phyloP scores from a whole-genome alignment of 164 flowering plant species.

The Piper betle region DNA sequence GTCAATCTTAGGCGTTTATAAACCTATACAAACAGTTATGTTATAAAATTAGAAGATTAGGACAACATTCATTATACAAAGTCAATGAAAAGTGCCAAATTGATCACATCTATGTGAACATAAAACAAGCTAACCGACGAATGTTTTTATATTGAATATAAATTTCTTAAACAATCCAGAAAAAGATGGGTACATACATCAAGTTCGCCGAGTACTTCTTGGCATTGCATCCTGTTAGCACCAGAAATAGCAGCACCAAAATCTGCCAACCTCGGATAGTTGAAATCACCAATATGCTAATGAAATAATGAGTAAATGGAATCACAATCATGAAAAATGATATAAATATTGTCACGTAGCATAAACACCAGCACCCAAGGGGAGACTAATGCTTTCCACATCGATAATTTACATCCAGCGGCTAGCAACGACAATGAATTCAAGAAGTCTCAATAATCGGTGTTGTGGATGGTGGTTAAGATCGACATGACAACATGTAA shows the following conservation, averaged over 20 bases:
- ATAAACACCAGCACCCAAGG: background rate
- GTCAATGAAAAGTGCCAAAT: too few species aligned
- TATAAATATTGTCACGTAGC: too few species aligned
- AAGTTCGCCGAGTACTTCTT: slow-evolving; percentile 88
- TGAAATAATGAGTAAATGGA: background rate
- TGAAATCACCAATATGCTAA: slow-evolving; percentile 97
- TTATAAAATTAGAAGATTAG: slow-evolving; percentile 3
- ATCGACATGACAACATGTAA: too few species aligned
- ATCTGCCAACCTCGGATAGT: slow-evolving; percentile 84
- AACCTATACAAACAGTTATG: slow-evolving; percentile 31
- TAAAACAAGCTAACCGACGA: too few species aligned
- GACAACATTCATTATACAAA: background rate
- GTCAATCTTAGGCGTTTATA: slow-evolving; percentile 73
- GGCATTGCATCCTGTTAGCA: slow-evolving; percentile 69
- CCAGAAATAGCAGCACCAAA: slow-evolving; percentile 99
- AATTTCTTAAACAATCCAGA: too few species aligned
- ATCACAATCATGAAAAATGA: background rate
- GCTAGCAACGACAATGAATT: background rate
- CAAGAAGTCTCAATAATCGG: background rate
- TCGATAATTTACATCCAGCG: background rate
- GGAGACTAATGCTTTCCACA: background rate
- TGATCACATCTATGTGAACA: too few species aligned
- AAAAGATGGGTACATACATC: slow-evolving; percentile 43
- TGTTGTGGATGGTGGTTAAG: background rate
- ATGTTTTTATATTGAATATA: too few species aligned